Evolutionary conservation across 805 yeast species (phyloP), one percentile per base, ranked within the genome.

Genomic region (Candida takata): DNA sequence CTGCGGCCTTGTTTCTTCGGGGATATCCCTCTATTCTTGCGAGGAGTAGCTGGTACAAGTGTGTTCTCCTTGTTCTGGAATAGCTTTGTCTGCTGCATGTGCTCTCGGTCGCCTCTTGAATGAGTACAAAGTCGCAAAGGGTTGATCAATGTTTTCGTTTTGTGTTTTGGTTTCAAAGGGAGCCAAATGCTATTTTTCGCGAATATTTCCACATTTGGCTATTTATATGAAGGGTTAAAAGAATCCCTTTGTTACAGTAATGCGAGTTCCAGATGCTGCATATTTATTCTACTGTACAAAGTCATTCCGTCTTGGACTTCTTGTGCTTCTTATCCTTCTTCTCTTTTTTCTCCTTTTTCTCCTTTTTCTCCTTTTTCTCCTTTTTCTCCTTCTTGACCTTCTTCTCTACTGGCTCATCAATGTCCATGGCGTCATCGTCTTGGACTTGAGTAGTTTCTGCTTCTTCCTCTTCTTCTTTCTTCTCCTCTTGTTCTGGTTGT

Each of bases 61-160:
- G 36, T 17, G 15, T 47, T 47, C 38, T 47, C 52, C 34, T 47
- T 45, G 33, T 47, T 35, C 8, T 35, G 34, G 31, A 45, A 41
- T 43, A 17, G 3, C 29, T 27, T 27, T 4, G 24, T 11, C 5
- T 38, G 37, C 16, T 29, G 24, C 32, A 20, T 29, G n/a, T 14
- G 27, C 14, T n/a, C n/a, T n/a, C n/a, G n/a, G n/a, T n/a, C n/a
- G n/a, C n/a, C n/a, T n/a, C n/a, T n/a, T n/a, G n/a, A n/a, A n/a
- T n/a, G n/a, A n/a, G n/a, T n/a, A n/a, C n/a, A n/a, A n/a, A n/a
- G n/a, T n/a, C n/a, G n/a, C n/a, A n/a, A n/a, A n/a, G n/a, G n/a
- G n/a, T n/a, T n/a, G n/a, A n/a, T n/a, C n/a, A n/a, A n/a, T n/a
- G n/a, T n/a, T n/a, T n/a, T n/a, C n/a, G n/a, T n/a, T 29, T 29